Base-by-base conservation (phyloP, 2,329 filamentous ascomycete species). In the Fusarium transvaalense region DNA sequence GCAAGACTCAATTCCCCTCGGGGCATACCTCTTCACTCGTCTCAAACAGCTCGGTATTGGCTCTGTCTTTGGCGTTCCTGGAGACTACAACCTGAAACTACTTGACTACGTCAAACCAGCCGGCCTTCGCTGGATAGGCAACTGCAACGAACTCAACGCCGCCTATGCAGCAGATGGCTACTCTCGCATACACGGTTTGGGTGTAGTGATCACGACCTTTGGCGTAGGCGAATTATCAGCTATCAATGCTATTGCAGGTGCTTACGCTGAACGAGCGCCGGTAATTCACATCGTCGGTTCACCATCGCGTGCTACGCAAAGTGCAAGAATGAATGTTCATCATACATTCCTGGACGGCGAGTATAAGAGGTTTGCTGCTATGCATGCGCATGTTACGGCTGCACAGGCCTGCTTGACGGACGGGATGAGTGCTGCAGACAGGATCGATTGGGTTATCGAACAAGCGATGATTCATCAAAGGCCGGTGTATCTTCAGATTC, bases 21-120 rank as follows among this genome's bases (percentile, higher is more conserved):
- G 60, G 6, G 50, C 43, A 9, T 63, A 63, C 9, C 23, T 63
- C 32, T 63, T 63, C 3, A 21, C n/a, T 8, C 58, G 60, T 10
- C 60, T 63, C 21, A 57, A 63, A 42, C 60, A 63, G 12, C 50
- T 63, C 27, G 15, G 43, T 15, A 39, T 63, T 5, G n/a, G 15
- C 25, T 63, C 60, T 21, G 43, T 63, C 12, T 63, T 63, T 6
- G 60, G 60, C 17, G 60, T 63, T 1, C 60, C 60, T 1, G 60
- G 60, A 7, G 60, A 63, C 21, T 63, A 63, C 17, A 63, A 63
- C 27, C 58, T 63, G 14, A 63, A 47, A 43, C 43, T 63, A 4
- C 50, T 63, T 15, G 60, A 63, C 8, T 48, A 42, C 25, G 19
- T 63, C 31, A 48, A 63, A 21, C 60, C 58, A 0, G 53, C 58